phyloP scores from a whole-genome alignment of 257 asterid genomes.

The Haberlea rhodopensis region DNA sequence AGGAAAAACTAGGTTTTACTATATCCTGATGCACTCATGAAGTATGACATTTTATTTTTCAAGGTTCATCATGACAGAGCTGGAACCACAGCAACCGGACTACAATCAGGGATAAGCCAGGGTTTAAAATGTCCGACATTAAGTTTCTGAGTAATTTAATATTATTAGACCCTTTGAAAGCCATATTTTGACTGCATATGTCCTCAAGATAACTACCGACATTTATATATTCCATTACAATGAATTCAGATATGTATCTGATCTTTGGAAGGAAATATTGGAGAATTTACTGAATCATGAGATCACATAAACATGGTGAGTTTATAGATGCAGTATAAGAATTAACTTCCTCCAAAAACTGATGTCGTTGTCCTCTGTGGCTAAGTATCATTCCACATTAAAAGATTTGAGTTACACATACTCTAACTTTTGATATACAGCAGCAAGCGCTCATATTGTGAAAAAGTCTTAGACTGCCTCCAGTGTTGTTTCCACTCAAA shows the following conservation, averaged over 20 bases:
- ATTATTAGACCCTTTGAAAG: too few relatives aligned
- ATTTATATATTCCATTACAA: neutral
- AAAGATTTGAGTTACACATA: too few relatives aligned
- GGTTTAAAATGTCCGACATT: neutral
- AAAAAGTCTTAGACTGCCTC: neutral
- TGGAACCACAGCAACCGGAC: conserved; percentile 97
- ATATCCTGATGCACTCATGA: conserved; percentile 14
- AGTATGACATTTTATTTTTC: conserved; percentile 21
- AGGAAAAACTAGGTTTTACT: neutral
- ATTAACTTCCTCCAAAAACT: neutral
- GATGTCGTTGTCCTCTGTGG: neutral
- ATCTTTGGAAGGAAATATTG: neutral
- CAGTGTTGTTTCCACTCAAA: neutral
- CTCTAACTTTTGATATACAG: neutral
- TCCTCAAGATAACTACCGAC: neutral
- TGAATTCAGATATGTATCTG: too few relatives aligned
- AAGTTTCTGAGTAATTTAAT: neutral
- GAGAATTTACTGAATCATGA: neutral
- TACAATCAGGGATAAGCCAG: conserved; percentile 79
- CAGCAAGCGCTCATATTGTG: neutral
- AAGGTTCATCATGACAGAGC: conserved; percentile 57
- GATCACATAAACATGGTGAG: neutral
- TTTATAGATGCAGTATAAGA: conserved; percentile 62
- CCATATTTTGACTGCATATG: neutral
- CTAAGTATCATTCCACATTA: too few relatives aligned